A percentile compares a stretch with the other conserved stretches of the same genome.
phyloP scores from a whole-genome alignment of 495 filamentous ascomycete genomes.

The Daldinia bambusicola region DNA sequence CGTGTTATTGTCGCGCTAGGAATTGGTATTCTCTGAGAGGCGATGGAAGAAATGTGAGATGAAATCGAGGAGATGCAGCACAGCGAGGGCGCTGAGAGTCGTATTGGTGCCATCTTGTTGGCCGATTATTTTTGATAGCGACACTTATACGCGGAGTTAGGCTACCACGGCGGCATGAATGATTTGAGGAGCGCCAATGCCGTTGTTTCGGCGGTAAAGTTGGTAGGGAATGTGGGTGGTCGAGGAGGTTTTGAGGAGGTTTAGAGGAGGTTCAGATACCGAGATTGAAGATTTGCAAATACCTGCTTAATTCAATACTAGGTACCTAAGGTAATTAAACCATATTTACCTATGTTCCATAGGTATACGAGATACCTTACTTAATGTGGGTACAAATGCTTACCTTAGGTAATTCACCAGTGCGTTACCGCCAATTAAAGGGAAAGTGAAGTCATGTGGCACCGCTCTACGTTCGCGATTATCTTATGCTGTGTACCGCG shows the following conservation, averaged over 20 bases:
- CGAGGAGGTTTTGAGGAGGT: not conserved
- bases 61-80: conserved; percentile 28
- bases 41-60: conserved; percentile 9
- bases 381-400: no score
- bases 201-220: not conserved
- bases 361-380: no score
- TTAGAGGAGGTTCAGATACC: not conserved
- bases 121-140: not conserved
- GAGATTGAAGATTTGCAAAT: not conserved
- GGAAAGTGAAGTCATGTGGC: conserved; percentile 33
- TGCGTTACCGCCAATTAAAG: not conserved
- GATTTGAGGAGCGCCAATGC: not conserved
- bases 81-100: conserved; percentile 27
- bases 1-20: conserved; percentile 7
- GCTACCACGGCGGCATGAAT: not conserved
- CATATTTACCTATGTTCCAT: no score
- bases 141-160: not conserved
- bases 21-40: conserved; percentile 30
- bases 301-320: not conserved
- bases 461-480: conserved; percentile 39
- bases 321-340: no score
- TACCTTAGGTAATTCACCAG: no score
- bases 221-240: not conserved
- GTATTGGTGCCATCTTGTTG: conserved; percentile 28
- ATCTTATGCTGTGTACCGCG: conserved; percentile 15